phyloP scores from a whole-genome alignment of 306 rosid genomes.

The Canavalia gladiata region DNA sequence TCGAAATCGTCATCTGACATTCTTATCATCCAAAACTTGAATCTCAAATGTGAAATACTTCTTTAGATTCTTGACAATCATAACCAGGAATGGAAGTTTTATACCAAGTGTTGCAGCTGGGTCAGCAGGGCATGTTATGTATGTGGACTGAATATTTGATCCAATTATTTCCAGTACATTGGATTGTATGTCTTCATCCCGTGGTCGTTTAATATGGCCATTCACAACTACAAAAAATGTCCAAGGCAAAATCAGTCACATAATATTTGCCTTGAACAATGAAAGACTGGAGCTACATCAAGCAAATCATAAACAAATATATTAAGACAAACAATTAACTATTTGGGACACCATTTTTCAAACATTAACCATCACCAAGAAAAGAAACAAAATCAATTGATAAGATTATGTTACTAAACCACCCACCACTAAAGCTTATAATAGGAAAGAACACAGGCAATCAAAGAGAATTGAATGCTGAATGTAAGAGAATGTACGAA shows the following conservation, averaged over 20 bases:
- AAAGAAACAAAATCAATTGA: constrained; percentile 18
- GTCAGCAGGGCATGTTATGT: constrained; percentile 94
- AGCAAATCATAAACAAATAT: constrained; percentile 8
- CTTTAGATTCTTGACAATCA: constrained; percentile 87
- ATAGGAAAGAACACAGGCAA: background rate
- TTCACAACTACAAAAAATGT: constrained; percentile 66
- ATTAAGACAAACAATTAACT: background rate
- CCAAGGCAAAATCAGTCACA: constrained; percentile 31
- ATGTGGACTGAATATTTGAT: constrained; percentile 88
- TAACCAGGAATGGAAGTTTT: constrained; percentile 89
- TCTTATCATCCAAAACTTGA: constrained; percentile 93
- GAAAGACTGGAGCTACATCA: background rate
- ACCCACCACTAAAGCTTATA: background rate
- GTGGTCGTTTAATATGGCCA: constrained; percentile 94
- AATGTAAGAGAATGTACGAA: too few species aligned
- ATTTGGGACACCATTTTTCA: constrained; percentile 12
- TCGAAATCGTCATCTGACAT: constrained; percentile 91
- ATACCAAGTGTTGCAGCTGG: constrained; percentile 76
- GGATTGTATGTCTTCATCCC: constrained; percentile 96
- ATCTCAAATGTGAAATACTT: constrained; percentile 96
- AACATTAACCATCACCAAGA: constrained; percentile 20
- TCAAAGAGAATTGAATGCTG: too few species aligned
- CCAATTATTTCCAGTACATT: constrained; percentile 94
- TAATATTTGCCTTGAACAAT: background rate
- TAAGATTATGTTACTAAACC: background rate